Conservation (phyloP, 2,329 filamentous ascomycete genomes). For the Talaromyces sp. region DNA sequence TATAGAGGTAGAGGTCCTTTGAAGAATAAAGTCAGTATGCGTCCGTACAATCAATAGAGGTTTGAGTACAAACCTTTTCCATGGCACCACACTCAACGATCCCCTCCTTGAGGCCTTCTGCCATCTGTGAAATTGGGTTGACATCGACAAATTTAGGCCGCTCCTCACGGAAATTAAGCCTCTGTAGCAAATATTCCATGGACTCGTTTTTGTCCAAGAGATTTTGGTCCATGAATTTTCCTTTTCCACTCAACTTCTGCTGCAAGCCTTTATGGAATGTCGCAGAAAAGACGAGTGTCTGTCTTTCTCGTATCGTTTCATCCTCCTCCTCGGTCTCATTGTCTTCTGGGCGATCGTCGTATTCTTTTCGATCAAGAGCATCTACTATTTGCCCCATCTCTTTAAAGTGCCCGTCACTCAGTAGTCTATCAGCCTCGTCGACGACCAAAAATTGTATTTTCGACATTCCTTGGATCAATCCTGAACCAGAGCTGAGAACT, state of each 20-base stretch:
- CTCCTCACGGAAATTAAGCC: constrained; percentile 79
- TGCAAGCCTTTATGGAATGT: constrained; percentile 91
- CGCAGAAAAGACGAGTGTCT: constrained; percentile 94
- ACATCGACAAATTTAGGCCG: constrained; percentile 88
- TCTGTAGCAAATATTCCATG: constrained; percentile 88
- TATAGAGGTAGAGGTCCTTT: constrained; percentile 87
- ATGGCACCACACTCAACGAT: constrained; percentile 87
- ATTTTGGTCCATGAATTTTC: constrained; percentile 53
- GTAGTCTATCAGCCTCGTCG: constrained; percentile 87
- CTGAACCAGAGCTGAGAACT: constrained; percentile 71
- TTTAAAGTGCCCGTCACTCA: constrained; percentile 92
- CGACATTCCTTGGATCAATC: constrained; percentile 66
- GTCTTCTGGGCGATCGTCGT: constrained; percentile 26
- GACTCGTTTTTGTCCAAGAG: constrained; percentile 71
- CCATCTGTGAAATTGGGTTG: constrained; percentile 87
- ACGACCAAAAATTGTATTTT: constrained; percentile 78
- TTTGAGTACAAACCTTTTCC: constrained; percentile 65
- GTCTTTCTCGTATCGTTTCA: constrained; percentile 45
- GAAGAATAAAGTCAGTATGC: background rate
- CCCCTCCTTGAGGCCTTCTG: constrained; percentile 77
- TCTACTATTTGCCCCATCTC: constrained; percentile 85
- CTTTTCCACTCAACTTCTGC: constrained; percentile 80
- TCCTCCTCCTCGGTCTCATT: constrained; percentile 43
- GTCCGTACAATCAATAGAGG: background rate
- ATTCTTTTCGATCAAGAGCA: constrained; percentile 65